A percentile compares a stretch with the other conserved stretches of the same genome.
These are phyloP conservation scores for Fusarium sp. DNA, from an alignment of 2,329 filamentous ascomycete species.

Conservation along the genomic window DNA sequence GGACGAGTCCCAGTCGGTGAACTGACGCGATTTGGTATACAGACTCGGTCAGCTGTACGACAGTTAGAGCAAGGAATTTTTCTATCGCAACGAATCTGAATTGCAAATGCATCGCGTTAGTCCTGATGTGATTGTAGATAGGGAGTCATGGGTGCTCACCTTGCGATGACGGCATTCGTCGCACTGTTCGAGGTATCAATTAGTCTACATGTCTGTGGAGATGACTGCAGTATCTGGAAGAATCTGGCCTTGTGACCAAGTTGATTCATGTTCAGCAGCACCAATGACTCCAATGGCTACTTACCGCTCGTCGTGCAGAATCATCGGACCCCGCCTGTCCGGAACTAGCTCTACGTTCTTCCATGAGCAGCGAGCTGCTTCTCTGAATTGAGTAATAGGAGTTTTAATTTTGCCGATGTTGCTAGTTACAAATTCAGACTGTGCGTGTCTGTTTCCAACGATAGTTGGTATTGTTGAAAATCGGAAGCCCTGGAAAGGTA, in stretches of 20 bases:
- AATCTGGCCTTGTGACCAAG: too few species aligned
- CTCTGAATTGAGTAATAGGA: fast-evolving
- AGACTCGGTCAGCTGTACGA: conserved; percentile 62
- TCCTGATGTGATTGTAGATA: not conserved
- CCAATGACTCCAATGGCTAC: conserved; percentile 24
- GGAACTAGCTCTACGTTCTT: not conserved
- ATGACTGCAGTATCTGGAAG: too few species aligned
- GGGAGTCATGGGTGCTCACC: conserved; percentile 47
- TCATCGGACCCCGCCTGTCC: conserved; percentile 52
- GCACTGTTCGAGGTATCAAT: conserved; percentile 48
- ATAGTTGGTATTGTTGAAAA: not conserved
- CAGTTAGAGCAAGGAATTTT: conserved; percentile 69
- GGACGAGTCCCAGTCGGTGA: conserved; percentile 64
- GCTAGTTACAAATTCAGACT: fast-evolving
- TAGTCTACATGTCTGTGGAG: too few species aligned
- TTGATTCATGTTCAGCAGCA: too few species aligned
- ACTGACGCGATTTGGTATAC: conserved; percentile 46
- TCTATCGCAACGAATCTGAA: conserved; percentile 68
- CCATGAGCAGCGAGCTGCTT: not conserved
- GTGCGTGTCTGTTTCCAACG: not conserved
- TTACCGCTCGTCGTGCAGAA: conserved; percentile 52
- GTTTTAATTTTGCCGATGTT: not conserved
- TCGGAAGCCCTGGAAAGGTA: not conserved
- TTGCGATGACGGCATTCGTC: conserved; percentile 58
- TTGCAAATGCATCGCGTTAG: not conserved